Base-by-base conservation (phyloP, 2,329 filamentous ascomycete species). In the Juglanconis oblonga region DNA sequence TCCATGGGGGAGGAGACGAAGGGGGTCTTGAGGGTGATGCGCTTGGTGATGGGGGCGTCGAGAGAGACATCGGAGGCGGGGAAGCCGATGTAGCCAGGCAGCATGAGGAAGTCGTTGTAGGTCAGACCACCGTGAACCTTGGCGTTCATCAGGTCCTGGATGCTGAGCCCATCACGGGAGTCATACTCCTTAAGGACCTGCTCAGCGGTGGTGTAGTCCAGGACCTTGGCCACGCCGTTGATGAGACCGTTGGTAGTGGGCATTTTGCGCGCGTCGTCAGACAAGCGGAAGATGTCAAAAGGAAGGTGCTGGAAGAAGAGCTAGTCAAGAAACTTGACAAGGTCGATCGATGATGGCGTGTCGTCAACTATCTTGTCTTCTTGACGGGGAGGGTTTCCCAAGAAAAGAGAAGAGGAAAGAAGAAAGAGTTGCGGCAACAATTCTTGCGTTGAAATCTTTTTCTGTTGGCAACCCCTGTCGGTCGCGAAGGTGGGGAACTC, bases 1-100 rank as follows among this genome's bases (percentile, higher is more conserved):
- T 99, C 95, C 95, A 99, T 99, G 71, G 96, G 95, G 44, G 95
- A 98, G 51, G 95, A 99, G 66, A 98, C 86, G 72, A 99, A 93
- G 62, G 95, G 95, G 6, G 93, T 96, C 86, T 97, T 99, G 74
- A 99, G 84, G 40, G 91, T 87, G 77, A 99, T 96, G 71, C 92
- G 88, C 86, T 96, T 97, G 68, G 95, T 99, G 70, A 99, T 84
- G 61, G 92, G 92, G 40, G 94, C 92, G 69, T 98, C 95, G 64
- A 99, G 88, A 52, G 79, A 79, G 67, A 98, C 95, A 65, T 91
- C 90, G 55, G 91, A 92, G 70, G 96, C 95, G 65, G 95, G 87
- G 79, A 99, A 99, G 77, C 94, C 95, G 79, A 99, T 97, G 81
- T 97, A 97, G 74, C 96, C 96, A 61, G 95, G 95, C 64, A 99